These are phyloP conservation scores for Trichoderma guizhouense DNA, from an alignment of 2,329 filamentous ascomycete species.

Conservation along the genomic window DNA sequence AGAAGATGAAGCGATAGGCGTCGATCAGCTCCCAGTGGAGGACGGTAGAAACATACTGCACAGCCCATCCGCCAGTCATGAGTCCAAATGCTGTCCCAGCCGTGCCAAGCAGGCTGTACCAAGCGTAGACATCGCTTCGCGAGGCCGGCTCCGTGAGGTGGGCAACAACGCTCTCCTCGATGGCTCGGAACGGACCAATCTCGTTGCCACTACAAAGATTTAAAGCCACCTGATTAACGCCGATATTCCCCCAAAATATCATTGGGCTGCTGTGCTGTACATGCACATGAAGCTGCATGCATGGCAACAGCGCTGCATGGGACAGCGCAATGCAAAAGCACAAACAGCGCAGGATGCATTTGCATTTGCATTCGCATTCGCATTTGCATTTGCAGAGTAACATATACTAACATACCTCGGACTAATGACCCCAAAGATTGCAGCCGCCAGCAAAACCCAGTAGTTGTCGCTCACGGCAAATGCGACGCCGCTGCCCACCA, in stretches of 20 bases:
- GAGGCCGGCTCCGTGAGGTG: slow-evolving; percentile 47
- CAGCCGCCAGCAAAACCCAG: slow-evolving; percentile 56
- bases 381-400: background rate
- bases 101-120: slow-evolving; percentile 58
- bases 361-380: background rate
- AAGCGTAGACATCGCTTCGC: slow-evolving; percentile 57
- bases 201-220: slow-evolving; percentile 54
- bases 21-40: slow-evolving; percentile 42
- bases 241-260: background rate
- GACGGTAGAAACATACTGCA: slow-evolving; percentile 46
- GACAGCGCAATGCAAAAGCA: background rate
- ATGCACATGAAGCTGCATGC: background rate
- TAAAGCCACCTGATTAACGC: background rate
- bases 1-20: slow-evolving; percentile 56
- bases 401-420: slow-evolving; percentile 32
- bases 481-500: slow-evolving; percentile 53
- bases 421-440: slow-evolving; percentile 60
- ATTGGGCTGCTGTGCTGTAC: background rate
- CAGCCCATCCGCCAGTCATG: slow-evolving; percentile 56
- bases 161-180: slow-evolving; percentile 59
- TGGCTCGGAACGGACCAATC: slow-evolving; percentile 60
- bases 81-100: slow-evolving; percentile 60
- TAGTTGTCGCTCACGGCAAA: slow-evolving; percentile 54
- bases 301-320: background rate
- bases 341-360: background rate